Evolutionary conservation across 2,329 filamentous ascomycete species (phyloP).

Genomic region (Fusarium odoratissimum): DNA sequence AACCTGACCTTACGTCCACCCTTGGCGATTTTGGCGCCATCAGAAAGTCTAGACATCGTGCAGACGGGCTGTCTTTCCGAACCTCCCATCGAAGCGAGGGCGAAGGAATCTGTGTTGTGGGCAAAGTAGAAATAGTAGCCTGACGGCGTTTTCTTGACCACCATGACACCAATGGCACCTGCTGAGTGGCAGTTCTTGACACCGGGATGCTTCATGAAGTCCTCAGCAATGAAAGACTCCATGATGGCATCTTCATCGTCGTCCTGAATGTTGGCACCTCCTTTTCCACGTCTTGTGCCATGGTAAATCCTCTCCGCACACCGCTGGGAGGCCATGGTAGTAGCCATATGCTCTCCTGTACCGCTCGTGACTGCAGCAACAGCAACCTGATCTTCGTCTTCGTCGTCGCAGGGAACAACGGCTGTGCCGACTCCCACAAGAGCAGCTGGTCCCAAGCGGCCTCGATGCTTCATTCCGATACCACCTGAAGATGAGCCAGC

Average conservation of each 20-base stretch:
- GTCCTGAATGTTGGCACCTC: slow-evolving; percentile 72
- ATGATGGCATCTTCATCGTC: slow-evolving; percentile 82
- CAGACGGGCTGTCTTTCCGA: slow-evolving; percentile 79
- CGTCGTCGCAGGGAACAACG: slow-evolving; percentile 80
- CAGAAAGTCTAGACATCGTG: slow-evolving; percentile 83
- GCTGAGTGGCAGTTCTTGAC: slow-evolving; percentile 82
- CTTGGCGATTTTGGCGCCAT: slow-evolving; percentile 64
- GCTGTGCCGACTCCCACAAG: slow-evolving; percentile 92
- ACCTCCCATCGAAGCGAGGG: slow-evolving; percentile 88
- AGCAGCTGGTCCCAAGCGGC: slow-evolving; percentile 90
- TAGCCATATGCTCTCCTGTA: slow-evolving; percentile 98
- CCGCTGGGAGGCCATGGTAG: slow-evolving; percentile 87
- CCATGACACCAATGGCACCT: slow-evolving; percentile 92
- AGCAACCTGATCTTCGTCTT: slow-evolving; percentile 74
- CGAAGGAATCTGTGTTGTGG: slow-evolving; percentile 93
- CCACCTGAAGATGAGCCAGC: slow-evolving; percentile 96
- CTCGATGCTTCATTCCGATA: slow-evolving; percentile 97
- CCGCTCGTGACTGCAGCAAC: slow-evolving; percentile 92
- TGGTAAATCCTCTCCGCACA: slow-evolving; percentile 89
- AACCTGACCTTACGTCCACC: slow-evolving; percentile 63
- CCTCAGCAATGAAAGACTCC: slow-evolving; percentile 81
- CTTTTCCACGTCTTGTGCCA: slow-evolving; percentile 68
- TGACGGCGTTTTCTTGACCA: slow-evolving; percentile 82
- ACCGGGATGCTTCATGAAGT: slow-evolving; percentile 93
- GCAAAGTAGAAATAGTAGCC: slow-evolving; percentile 91